A percentile compares a stretch with the other conserved stretches of the same genome.
phyloP scores from a whole-genome alignment of 23 red algal species.

The Gracilaria caudata region DNA sequence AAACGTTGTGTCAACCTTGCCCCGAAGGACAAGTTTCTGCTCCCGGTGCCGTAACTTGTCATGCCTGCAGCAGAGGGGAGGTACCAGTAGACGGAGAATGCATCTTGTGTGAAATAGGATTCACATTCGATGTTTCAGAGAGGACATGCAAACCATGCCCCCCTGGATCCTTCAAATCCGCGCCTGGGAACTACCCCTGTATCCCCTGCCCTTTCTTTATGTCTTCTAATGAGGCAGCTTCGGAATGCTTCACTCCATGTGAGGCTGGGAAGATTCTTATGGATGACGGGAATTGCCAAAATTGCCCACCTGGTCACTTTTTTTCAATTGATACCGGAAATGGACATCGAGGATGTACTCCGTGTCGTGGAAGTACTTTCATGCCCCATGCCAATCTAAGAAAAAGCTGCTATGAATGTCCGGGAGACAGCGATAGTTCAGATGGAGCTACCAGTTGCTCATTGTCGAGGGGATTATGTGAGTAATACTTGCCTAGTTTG shows the following conservation, averaged over 20 bases:
- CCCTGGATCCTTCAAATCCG: slow-evolving; percentile 17
- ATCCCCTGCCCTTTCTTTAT: background rate
- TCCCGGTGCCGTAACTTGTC: background rate
- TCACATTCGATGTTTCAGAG: background rate
- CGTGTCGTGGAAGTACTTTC: too few relatives aligned
- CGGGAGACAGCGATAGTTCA: too few relatives aligned
- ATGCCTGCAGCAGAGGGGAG: background rate
- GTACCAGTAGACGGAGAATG: background rate
- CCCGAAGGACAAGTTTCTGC: background rate
- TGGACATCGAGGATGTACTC: too few relatives aligned
- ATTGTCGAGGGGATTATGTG: too few relatives aligned
- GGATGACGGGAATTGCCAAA: too few relatives aligned
- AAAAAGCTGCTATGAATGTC: too few relatives aligned
- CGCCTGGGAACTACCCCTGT: background rate
- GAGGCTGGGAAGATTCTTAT: too few relatives aligned
- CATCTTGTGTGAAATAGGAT: background rate
- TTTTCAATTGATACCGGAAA: too few relatives aligned
- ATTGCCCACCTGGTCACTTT: too few relatives aligned
- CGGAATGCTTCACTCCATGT: background rate
- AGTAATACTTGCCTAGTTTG: too few relatives aligned
- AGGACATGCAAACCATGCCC: background rate
- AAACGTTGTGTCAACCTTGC: slow-evolving; percentile 7
- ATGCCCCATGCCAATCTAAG: too few relatives aligned
- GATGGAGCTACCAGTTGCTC: too few relatives aligned
- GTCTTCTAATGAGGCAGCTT: background rate